phyloP scores from a whole-genome alignment of 306 rosid species.

The Bauhinia variegata region DNA sequence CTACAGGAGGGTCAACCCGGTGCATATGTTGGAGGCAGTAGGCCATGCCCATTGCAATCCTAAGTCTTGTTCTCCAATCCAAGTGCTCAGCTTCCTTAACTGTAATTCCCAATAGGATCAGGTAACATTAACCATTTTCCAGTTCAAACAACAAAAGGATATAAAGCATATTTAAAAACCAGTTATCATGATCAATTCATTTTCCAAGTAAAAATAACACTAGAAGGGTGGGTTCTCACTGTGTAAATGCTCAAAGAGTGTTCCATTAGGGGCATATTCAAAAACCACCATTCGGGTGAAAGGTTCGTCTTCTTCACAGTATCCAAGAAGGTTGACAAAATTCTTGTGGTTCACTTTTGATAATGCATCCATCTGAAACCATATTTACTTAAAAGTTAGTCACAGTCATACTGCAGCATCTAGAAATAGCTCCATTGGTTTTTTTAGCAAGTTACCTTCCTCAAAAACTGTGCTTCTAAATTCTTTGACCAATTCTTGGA shows the following conservation, averaged over 20 bases:
- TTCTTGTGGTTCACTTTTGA: constrained; percentile 96
- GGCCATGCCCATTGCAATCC: constrained; percentile 82
- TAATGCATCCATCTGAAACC: constrained; percentile 69
- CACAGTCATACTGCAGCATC: constrained; percentile 4
- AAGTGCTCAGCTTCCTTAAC: constrained; percentile 93
- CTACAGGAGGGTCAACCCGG: constrained; percentile 63
- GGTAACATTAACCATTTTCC: constrained; percentile 38
- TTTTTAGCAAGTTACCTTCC: constrained; percentile 61
- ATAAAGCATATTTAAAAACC: background rate
- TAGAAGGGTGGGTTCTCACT: constrained; percentile 55
- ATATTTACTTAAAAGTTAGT: constrained; percentile 37
- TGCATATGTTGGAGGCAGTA: constrained; percentile 87
- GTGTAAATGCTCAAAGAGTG: constrained; percentile 93
- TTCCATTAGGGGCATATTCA: constrained; percentile 94
- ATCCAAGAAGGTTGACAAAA: constrained; percentile 86
- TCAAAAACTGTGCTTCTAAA: constrained; percentile 75
- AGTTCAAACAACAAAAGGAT: constrained; percentile 22
- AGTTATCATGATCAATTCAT: background rate
- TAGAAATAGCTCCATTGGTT: background rate
- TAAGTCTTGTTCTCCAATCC: constrained; percentile 84
- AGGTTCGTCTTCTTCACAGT: constrained; percentile 85
- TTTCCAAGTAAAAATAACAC: constrained; percentile 10
- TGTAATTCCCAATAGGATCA: constrained; percentile 45
- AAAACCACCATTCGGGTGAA: constrained; percentile 94
- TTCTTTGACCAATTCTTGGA: constrained; percentile 67